These are phyloP conservation scores for Tagetes patula DNA, from an alignment of 129 eudicot species.

Conservation along the genomic window DNA sequence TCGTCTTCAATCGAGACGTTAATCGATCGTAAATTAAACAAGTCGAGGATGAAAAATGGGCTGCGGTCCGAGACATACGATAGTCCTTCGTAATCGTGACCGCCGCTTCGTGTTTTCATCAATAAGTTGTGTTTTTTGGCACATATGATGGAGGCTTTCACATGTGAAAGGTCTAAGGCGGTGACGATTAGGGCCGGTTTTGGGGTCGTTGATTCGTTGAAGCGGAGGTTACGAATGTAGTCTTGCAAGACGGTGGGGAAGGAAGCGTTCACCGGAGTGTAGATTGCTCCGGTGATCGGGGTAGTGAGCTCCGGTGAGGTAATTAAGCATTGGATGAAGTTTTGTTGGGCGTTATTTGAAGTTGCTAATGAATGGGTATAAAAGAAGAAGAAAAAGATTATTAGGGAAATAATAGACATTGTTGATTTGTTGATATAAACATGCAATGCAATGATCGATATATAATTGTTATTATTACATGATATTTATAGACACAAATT, in stretches of 20 bases:
- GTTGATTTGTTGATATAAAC: neutral
- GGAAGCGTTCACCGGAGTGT: conserved; percentile 6
- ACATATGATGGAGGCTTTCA: neutral
- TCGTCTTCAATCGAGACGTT: conserved; percentile 4
- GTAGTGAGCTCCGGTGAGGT: neutral
- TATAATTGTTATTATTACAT: neutral
- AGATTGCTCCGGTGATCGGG: conserved; percentile 9
- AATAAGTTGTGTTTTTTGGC: conserved; percentile 7
- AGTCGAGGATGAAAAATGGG: neutral
- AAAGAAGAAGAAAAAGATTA: neutral
- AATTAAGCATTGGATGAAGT: conserved; percentile 5
- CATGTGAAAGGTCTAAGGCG: conserved; percentile 6
- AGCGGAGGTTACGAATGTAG: conserved; percentile 12
- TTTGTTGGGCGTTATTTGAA: neutral
- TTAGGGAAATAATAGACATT: neutral
- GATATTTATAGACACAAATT: neutral
- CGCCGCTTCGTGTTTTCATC: conserved; percentile 2
- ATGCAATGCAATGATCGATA: neutral
- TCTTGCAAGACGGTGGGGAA: conserved; percentile 1
- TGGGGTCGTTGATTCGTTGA: conserved; percentile 1
- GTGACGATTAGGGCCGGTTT: conserved; percentile 7
- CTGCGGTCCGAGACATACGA: neutral
- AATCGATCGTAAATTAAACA: neutral
- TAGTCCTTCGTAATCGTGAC: conserved; percentile 7
- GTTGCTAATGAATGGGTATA: neutral